phyloP scores from a whole-genome alignment of 1,284 basidiomycete genomes.

The Ceraceosorus guamensis region DNA sequence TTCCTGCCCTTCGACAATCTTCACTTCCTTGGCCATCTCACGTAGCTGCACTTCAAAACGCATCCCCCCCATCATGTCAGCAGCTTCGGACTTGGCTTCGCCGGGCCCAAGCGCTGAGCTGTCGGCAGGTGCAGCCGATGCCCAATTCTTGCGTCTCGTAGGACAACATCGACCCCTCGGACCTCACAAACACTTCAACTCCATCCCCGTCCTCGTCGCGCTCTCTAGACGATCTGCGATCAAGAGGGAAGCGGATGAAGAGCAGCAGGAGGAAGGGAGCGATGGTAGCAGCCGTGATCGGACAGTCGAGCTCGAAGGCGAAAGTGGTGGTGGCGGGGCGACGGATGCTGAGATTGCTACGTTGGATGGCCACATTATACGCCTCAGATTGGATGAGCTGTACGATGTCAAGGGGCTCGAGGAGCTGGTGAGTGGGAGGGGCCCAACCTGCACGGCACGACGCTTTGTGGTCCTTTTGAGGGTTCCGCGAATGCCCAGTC shows the following conservation, averaged over 20 bases:
- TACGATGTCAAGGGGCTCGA: constrained; percentile 37
- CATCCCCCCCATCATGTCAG: no score
- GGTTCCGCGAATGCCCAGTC: not conserved
- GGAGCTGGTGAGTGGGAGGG: constrained; percentile 20
- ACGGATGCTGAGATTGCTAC: constrained; percentile 17
- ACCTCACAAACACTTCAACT: constrained; percentile 38
- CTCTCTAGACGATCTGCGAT: constrained; percentile 17
- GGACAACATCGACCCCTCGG: constrained; percentile 32
- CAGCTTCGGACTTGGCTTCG: no score
- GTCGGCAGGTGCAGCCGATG: no score
- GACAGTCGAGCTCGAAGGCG: constrained; percentile 18
- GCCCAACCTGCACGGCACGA: no score
- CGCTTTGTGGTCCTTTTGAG: not conserved
- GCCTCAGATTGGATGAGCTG: constrained; percentile 24
- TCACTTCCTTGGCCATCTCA: no score
- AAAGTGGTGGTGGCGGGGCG: constrained; percentile 15
- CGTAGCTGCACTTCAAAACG: no score
- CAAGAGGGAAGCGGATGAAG: constrained; percentile 17
- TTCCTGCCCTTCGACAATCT: no score
- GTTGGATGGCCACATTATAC: constrained; percentile 20
- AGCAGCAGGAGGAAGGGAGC: constrained; percentile 14
- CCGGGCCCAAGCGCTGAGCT: no score
- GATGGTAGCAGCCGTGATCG: constrained; percentile 1
- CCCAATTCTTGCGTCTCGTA: constrained; percentile 29
- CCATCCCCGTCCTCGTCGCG: constrained; percentile 26